Evolutionary conservation across 2,329 filamentous ascomycete species (phyloP), one percentile per base, ranked within the genome.

Genomic region (Colletotrichum sp.): DNA sequence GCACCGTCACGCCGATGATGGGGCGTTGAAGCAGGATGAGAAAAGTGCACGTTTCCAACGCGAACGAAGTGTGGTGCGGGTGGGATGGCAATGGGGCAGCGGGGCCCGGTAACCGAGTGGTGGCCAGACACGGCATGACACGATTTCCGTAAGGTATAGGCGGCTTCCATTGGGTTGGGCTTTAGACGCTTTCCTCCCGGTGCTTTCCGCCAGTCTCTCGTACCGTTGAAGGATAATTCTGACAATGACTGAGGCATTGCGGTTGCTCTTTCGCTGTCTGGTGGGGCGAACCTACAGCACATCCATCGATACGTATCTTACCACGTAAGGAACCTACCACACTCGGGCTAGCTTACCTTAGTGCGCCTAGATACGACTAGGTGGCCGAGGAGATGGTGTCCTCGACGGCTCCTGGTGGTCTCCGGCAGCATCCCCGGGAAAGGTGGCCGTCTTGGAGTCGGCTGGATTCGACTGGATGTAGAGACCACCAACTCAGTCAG

Each of bases 111-210:
- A 62, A 49, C 28, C 34, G 30, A 60, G 44, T 34, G 21, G 36
- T 55, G 60, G 55, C 72, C 60, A 67, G 72, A 72, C 72, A 75
- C 52, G 30, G 60, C 32, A 34, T 34, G 71, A 70, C 68, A 72
- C 69, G 72, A 24, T 18, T 39, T 21, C n/a, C 34, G 15, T 32
- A 12, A 24, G 55, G 28, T 49, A 49, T 49, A 49, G 39, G 59
- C 28, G 44, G 44, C 44, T 52, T 52, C 44, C n/a, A 52, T 21
- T 52, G 44, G 44, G n/a, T 52, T 52, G n/a, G 44, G 44, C 44
- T 21, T 52, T 7, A 12, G n/a, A 52, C 44, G 18, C 18, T 21
- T 49, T 49, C 44, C n/a, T 49, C 18, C 44, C 18, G 44, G 18
- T n/a, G 44, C 44, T 49, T 49, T n/a, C 18, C 44, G 44, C n/a